These are phyloP conservation scores for Pichia californica DNA, from an alignment of 805 yeast genomes.

Conservation along the genomic window DNA sequence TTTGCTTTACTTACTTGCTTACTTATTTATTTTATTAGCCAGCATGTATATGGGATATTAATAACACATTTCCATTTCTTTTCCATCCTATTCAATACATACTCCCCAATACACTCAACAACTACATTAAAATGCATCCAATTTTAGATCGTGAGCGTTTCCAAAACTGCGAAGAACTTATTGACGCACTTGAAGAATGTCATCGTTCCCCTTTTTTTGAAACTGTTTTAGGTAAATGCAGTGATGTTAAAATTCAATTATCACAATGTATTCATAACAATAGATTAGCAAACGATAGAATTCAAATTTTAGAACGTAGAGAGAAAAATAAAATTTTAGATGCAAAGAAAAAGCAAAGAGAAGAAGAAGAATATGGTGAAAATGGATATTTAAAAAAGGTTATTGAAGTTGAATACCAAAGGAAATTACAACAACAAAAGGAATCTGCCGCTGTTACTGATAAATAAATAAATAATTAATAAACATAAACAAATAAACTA, in stretches of 20 bases:
- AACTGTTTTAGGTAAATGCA: conserved; percentile 78
- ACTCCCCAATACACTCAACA: too few species aligned
- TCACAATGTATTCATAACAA: conserved; percentile 75
- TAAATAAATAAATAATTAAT: background rate
- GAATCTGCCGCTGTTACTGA: background rate
- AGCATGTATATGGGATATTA: background rate
- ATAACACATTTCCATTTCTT: background rate
- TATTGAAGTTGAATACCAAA: conserved; percentile 44
- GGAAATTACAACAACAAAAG: conserved; percentile 8
- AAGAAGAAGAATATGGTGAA: conserved; percentile 79
- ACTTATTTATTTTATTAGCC: too few species aligned
- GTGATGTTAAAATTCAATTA: conserved; percentile 74
- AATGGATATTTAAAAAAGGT: conserved; percentile 62
- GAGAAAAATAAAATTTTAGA: conserved; percentile 51
- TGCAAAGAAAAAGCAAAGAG: conserved; percentile 50
- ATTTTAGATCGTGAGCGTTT: conserved; percentile 20
- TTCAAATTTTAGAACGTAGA: conserved; percentile 44
- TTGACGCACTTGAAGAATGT: conserved; percentile 85
- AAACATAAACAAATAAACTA: too few species aligned
- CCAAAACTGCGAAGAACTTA: conserved; percentile 68
- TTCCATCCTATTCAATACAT: too few species aligned
- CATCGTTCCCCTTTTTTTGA: conserved; percentile 63
- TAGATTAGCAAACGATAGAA: conserved; percentile 56
- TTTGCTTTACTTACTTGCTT: too few species aligned
- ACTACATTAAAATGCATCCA: conserved; percentile 26